phyloP scores from a whole-genome alignment of 1,139 yeast species.

The Wickerhamomyces sp. region DNA sequence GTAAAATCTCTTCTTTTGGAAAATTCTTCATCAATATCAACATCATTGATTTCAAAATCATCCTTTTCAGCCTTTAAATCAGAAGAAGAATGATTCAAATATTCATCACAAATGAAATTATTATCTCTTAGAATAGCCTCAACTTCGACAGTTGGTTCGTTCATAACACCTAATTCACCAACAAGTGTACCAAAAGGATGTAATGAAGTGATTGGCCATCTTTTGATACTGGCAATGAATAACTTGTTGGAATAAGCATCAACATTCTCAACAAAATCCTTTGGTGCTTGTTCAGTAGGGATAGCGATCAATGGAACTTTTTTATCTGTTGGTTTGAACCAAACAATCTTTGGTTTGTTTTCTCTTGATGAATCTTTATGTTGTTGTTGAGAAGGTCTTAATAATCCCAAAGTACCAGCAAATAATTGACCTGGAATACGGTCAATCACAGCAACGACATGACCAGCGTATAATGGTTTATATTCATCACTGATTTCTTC shows the following conservation, averaged over 20 bases:
- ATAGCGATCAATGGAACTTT: constrained; percentile 96
- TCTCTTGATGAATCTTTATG: constrained; percentile 49
- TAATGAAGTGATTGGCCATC: constrained; percentile 98
- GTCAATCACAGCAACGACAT: constrained; percentile 95
- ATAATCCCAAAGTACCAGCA: constrained; percentile 86
- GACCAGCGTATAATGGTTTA: constrained; percentile 95
- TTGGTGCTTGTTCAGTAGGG: constrained; percentile 97
- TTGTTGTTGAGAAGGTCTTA: constrained; percentile 92
- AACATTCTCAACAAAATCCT: constrained; percentile 89
- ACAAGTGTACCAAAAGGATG: constrained; percentile 96
- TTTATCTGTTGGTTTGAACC: constrained; percentile 98
- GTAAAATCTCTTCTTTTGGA: constrained; percentile 51
- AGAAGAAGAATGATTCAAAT: constrained; percentile 36
- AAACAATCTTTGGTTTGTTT: constrained; percentile 85
- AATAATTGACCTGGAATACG: constrained; percentile 96
- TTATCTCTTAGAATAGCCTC: constrained; percentile 90
- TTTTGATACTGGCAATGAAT: constrained; percentile 91
- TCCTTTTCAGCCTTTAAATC: constrained; percentile 21
- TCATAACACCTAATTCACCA: constrained; percentile 78
- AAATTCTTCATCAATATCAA: constrained; percentile 30
- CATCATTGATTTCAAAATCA: constrained; percentile 23
- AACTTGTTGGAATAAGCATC: constrained; percentile 75
- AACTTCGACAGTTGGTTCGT: constrained; percentile 73
- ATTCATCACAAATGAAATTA: constrained; percentile 85
- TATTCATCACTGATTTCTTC: constrained; percentile 92